Conservation (phyloP, 164 flowering plant species). For the Stephania cephalantha region DNA sequence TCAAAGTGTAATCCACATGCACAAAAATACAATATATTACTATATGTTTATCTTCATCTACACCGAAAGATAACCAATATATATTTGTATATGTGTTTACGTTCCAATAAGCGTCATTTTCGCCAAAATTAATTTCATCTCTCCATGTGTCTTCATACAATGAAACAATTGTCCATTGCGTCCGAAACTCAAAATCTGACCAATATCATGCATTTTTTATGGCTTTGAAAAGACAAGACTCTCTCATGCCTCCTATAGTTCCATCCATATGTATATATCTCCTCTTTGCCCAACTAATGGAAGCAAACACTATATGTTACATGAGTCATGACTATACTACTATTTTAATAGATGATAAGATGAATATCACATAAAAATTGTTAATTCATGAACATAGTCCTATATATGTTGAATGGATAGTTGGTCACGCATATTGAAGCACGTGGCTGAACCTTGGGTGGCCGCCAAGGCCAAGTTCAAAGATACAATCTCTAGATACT, state of each 20-base stretch:
- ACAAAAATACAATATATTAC: too few species aligned
- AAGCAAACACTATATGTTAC: too few species aligned
- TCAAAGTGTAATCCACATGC: not conserved
- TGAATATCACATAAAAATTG: too few species aligned
- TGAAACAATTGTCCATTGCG: not conserved
- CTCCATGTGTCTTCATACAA: not conserved
- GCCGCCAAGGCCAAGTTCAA: not conserved
- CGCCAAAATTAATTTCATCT: not conserved
- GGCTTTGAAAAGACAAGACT: not conserved
- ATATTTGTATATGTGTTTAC: too few species aligned
- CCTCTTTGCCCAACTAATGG: too few species aligned
- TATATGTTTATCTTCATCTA: not conserved
- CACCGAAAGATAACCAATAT: not conserved
- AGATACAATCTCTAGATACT: not conserved
- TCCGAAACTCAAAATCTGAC: not conserved
- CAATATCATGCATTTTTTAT: too few species aligned
- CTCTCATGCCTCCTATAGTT: not conserved
- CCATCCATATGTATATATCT: too few species aligned
- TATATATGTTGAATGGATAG: too few species aligned
- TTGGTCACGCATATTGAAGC: too few species aligned
- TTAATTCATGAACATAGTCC: too few species aligned
- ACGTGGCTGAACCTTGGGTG: not conserved
- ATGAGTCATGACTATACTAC: too few species aligned
- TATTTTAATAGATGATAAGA: too few species aligned
- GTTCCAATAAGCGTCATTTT: not conserved